Percentiles rank a stretch among this genome's conserved stretches.
These are phyloP conservation scores for Stereum hirsutum DNA, from an alignment of 1,284 basidiomycete species.

Conservation along the genomic window DNA sequence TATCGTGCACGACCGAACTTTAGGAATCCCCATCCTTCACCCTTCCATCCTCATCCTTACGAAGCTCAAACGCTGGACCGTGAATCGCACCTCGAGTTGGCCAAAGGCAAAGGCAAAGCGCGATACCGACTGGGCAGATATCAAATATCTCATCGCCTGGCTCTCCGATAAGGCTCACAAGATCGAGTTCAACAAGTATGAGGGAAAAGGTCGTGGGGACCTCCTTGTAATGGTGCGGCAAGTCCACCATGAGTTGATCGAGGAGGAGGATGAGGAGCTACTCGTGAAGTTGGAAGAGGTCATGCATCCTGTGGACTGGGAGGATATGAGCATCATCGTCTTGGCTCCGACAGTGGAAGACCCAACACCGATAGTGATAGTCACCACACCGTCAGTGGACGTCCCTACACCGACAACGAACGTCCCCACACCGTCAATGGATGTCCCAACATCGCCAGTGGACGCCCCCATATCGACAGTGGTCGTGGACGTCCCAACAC, in stretches of 20 bases:
- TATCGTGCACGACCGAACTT: too few relatives aligned
- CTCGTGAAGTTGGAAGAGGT: background rate
- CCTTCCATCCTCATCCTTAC: conserved; percentile 23
- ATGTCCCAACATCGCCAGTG: too few relatives aligned
- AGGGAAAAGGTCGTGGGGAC: conserved; percentile 19
- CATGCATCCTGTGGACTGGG: background rate
- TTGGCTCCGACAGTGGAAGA: too few relatives aligned
- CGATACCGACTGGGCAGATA: conserved; percentile 15
- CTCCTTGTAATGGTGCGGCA: conserved; percentile 17
- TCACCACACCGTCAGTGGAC: too few relatives aligned
- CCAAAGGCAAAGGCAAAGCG: conserved; percentile 21
- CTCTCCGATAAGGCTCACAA: conserved; percentile 14
- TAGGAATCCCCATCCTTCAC: conserved; percentile 21
- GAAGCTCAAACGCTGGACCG: conserved; percentile 25
- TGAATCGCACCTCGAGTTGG: conserved; percentile 15
- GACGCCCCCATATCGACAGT: too few relatives aligned
- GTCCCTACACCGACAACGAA: too few relatives aligned
- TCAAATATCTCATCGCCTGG: conserved; percentile 21
- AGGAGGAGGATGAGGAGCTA: background rate
- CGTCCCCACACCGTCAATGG: too few relatives aligned
- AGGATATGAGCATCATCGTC: too few relatives aligned
- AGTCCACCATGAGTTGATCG: conserved; percentile 9
- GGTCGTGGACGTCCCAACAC: too few relatives aligned
- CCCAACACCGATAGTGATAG: too few relatives aligned
- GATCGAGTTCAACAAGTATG: conserved; percentile 20